These are phyloP conservation scores for Pseudofabraea citricarpa DNA, from an alignment of 2,329 filamentous ascomycete species.

Conservation along the genomic window DNA sequence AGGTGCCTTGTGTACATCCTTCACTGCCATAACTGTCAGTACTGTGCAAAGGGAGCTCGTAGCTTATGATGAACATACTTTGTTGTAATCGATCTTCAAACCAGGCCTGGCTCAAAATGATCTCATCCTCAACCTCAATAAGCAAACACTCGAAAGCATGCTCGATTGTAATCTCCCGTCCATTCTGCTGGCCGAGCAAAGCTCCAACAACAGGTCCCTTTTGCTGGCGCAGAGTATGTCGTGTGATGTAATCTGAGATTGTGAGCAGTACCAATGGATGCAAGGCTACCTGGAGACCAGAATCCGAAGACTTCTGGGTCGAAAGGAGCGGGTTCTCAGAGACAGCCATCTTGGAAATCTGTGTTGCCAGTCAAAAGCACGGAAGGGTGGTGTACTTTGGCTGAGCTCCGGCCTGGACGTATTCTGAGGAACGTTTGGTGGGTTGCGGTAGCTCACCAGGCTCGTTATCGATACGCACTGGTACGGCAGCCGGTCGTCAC, in stretches of 20 bases:
- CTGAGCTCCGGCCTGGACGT: too few relatives aligned
- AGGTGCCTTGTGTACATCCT: conserved; percentile 80
- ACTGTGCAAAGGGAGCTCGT: neutral
- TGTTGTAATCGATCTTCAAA: conserved; percentile 78
- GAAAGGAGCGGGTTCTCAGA: conserved; percentile 56
- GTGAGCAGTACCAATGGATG: conserved; percentile 94
- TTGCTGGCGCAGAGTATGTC: conserved; percentile 75
- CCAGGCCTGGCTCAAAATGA: conserved; percentile 63
- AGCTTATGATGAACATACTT: conserved; percentile 52
- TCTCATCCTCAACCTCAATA: conserved; percentile 44
- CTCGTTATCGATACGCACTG: too few relatives aligned
- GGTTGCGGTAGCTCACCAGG: too few relatives aligned
- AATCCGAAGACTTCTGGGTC: conserved; percentile 55
- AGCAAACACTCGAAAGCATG: conserved; percentile 81
- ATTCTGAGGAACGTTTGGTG: too few relatives aligned
- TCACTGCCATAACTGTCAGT: conserved; percentile 52
- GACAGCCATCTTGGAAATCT: conserved; percentile 44
- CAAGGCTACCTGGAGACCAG: conserved; percentile 73
- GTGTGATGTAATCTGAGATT: conserved; percentile 93
- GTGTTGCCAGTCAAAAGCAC: too few relatives aligned
- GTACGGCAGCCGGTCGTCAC: too few relatives aligned
- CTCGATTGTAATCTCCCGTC: conserved; percentile 85
- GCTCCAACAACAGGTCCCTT: conserved; percentile 76
- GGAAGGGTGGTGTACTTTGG: too few relatives aligned
- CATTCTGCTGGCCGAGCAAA: conserved; percentile 87